Conservation (phyloP, 805 yeast genomes). For the Alloascoidea hylecoeti region DNA sequence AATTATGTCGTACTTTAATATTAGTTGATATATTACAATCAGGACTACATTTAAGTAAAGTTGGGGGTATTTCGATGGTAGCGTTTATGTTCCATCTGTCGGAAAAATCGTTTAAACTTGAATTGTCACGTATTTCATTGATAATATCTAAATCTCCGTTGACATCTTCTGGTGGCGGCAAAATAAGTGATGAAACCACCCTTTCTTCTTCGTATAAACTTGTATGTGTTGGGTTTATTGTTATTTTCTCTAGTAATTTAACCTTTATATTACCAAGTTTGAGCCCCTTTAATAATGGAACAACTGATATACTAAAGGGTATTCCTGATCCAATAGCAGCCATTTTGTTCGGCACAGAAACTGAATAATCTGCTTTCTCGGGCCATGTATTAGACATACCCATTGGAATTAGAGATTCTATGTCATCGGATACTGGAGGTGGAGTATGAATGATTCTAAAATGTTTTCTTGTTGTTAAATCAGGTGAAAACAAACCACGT, state of each 20-base stretch:
- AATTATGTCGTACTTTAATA: slow-evolving; percentile 78
- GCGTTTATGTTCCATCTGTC: slow-evolving; percentile 69
- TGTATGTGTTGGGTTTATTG: slow-evolving; percentile 41
- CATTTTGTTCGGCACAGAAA: slow-evolving; percentile 78
- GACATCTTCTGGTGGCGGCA: no score
- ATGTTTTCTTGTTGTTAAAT: slow-evolving; percentile 55
- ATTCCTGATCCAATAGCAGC: slow-evolving; percentile 77
- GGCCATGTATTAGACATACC: slow-evolving; percentile 97
- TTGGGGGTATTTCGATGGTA: slow-evolving; percentile 51
- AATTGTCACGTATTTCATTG: no score
- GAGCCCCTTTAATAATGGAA: slow-evolving; percentile 74
- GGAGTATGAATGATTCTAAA: slow-evolving; percentile 75
- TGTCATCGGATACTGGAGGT: slow-evolving; percentile 78
- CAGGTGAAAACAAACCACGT: slow-evolving; percentile 61
- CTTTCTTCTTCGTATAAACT: slow-evolving; percentile 52
- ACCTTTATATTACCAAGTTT: slow-evolving; percentile 61
- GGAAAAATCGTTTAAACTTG: slow-evolving; percentile 27
- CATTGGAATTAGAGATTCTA: slow-evolving; percentile 81
- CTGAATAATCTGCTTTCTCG: slow-evolving; percentile 75
- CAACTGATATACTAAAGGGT: slow-evolving; percentile 54
- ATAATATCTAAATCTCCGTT: slow-evolving; percentile 5
- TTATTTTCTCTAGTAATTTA: slow-evolving; percentile 51
- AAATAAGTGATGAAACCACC: slow-evolving; percentile 30
- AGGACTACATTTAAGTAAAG: slow-evolving; percentile 66
- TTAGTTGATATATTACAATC: slow-evolving; percentile 63